Base-by-base conservation (phyloP, 164 flowering plant genomes). In the Brasenia schreberi region DNA sequence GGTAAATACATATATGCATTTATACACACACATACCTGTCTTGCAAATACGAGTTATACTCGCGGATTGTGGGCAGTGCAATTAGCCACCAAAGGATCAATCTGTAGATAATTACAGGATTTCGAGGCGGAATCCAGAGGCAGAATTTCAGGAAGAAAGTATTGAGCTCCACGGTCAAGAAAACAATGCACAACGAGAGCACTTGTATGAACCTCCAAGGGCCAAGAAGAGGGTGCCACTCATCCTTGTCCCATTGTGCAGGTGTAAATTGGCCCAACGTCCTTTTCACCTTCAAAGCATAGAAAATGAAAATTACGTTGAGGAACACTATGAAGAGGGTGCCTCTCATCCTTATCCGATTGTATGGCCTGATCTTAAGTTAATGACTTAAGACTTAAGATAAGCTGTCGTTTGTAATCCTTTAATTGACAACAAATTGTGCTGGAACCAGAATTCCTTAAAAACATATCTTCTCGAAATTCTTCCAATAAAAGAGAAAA, bases 171-270 rank as follows among this genome's bases (percentile, higher is more conserved):
- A 95, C 99, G 4, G 92, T 95, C 78, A 92, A 70, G 77, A 92
- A 95, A 18, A 85, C 72, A 62, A 90, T 75, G 75, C 99, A 95
- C 67, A 95, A 94, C 71, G 78, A 79, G 33, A 95, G 83, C 71
- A 95, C 93, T 90, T 95, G 99, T 69, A 95, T 76, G 74, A 95
- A 95, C 60, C 99, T 88, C 89, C 93, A 89, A 49, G 99, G 99
- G 64, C 90, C 99, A 64, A 85, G 96, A 56, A 95, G 72, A 65
- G 99, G 99, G 66, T 85, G 96, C 99, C 99, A 92, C 77, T 95
- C 97, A 79, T 95, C 99, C 78, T 92, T 95, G 79, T 95, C 99
- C 99, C 99, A 95, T 9, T 82, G 88, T 64, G 97, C 99, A 49
- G 99, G 99, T 19, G 99, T 95, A 70, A 95, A 95, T 72, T 95